Base-by-base conservation (phyloP, 129 eudicot genomes). In the Heracleum sosnowskyi region DNA sequence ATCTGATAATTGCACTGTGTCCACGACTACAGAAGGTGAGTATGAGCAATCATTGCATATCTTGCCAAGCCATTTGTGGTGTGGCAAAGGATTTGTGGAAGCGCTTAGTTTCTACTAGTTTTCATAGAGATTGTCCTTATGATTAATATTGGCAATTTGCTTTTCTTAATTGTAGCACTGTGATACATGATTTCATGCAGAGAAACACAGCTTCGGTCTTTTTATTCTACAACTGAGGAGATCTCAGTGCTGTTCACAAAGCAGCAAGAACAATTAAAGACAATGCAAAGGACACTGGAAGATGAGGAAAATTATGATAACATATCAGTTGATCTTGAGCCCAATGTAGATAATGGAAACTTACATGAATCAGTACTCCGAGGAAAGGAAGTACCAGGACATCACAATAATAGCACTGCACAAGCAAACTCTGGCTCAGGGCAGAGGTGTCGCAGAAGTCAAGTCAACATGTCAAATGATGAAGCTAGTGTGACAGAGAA, bases 161-260 rank as follows among this genome's bases (percentile, higher is more conserved):
- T n/a, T 4, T 15, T 22, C 4, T 72, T 22, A 42, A 36, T 40
- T 16, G 57, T 42, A 40, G 49, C 77, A 49, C 69, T 83, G 12
- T 69, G 35, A 74, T 7, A 63, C 66, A 26, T 63, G 69, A 36
- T 83, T 80, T 45, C 62, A 37, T 90, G 85, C 89, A 96, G 99
- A 79, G 99, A 96, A 82, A 96, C 96, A 18, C 99, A 96, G 83
- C 96, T 96, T 41, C 90, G 97, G 77, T 92, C 99, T 34, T 96
- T 96, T 82, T 96, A 96, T 76, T 96, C 99, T 68, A 96, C 97
- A 35, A 96, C 99, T 4, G 97, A 92, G 87, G 97, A 90, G 84
- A 92, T 96, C 76, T 87, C 91, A 60, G 73, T 39, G 57, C 78
- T 96, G 44, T 92, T 96, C 78, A 66, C 92, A 66, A 96, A 96